These are phyloP conservation scores for Tanacetum coccineum DNA, from an alignment of 129 eudicot species.

Conservation along the genomic window DNA sequence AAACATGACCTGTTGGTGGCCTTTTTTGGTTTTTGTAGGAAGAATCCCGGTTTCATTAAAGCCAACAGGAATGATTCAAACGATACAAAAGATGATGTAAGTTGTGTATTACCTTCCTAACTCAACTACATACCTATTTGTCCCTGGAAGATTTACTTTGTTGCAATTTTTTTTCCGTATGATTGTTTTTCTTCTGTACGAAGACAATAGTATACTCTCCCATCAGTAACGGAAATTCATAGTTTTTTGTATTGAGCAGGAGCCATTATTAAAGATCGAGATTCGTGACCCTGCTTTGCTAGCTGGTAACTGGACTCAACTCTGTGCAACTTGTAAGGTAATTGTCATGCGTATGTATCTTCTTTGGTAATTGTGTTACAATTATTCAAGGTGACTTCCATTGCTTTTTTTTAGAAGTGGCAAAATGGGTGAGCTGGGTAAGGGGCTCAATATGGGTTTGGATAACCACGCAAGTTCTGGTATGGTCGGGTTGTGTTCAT, in stretches of 20 bases:
- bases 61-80: conserved; percentile 62
- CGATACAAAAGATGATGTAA: conserved; percentile 84
- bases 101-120: conserved; percentile 25
- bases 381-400: background rate
- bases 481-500: too few species aligned
- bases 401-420: conserved; percentile 9
- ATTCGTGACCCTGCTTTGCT: conserved; percentile 76
- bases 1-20: conserved; percentile 21
- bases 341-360: background rate
- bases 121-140: conserved; percentile 2
- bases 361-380: conserved; percentile 1
- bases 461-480: background rate
- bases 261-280: conserved; percentile 81
- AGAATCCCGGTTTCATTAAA: conserved; percentile 93
- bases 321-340: conserved; percentile 97
- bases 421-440: background rate
- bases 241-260: conserved; percentile 41
- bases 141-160: conserved; percentile 10
- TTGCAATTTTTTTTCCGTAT: conserved; percentile 3
- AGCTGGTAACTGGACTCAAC: conserved; percentile 97
- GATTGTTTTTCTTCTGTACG: conserved; percentile 12
- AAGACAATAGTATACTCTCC: background rate
- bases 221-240: background rate
- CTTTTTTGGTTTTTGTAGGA: conserved; percentile 49
- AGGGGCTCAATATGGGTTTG: background rate